phyloP scores from a whole-genome alignment of 1,284 basidiomycete genomes.

The Ustilago sp. region DNA sequence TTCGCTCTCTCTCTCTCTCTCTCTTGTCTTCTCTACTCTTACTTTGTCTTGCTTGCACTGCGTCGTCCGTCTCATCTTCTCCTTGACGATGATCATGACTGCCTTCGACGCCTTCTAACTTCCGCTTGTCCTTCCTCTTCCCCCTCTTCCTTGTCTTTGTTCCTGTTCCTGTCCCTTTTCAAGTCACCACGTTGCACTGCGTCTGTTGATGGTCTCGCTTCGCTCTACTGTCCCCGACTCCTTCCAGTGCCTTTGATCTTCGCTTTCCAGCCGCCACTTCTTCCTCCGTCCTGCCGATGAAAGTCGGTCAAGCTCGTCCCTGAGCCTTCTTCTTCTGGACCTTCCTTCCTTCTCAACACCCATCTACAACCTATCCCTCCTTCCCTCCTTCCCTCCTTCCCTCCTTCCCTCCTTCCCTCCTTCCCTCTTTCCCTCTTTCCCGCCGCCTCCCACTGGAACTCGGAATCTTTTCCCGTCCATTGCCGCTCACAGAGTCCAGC shows the following conservation, averaged over 20 bases:
- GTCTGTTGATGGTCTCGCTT: not conserved
- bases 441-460: not conserved
- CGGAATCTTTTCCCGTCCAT: not conserved
- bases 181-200: not conserved
- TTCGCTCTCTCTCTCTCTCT: not conserved
- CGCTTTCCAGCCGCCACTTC: not conserved
- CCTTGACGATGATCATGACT: constrained; percentile 1
- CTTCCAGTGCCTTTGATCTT: not conserved
- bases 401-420: no score
- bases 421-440: not conserved
- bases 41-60: not conserved
- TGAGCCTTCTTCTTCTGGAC: not conserved
- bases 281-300: not conserved
- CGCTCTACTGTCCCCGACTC: not conserved
- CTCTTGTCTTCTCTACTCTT: not conserved
- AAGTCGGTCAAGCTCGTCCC: not conserved
- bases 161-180: not conserved
- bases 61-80: not conserved
- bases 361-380: not conserved
- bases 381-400: not conserved
- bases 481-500: not conserved
- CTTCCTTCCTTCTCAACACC: not conserved
- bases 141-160: not conserved
- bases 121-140: not conserved
- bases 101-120: not conserved